Base-by-base conservation (phyloP, 768 basidiomycete species). In the Rhodosporidiobolus odoratus region DNA sequence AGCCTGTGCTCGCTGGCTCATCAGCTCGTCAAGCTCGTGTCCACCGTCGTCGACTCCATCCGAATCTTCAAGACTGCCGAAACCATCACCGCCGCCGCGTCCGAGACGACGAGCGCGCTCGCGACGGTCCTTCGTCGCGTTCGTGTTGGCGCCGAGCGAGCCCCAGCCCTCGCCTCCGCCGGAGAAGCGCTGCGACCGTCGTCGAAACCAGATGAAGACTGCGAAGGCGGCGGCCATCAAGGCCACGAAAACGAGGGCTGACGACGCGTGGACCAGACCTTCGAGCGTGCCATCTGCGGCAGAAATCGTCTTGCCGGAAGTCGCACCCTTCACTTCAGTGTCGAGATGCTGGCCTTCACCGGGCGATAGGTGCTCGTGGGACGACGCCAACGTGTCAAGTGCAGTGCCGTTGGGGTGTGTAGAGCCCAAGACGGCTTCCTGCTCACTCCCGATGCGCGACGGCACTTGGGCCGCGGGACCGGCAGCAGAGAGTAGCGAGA, bases 391-490 rank as follows among this genome's bases (percentile, higher is more conserved):
- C 23, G 23, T 2, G 45, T 72, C 60, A n/a, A 76, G 41, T 3
- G 76, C 73, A 5, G 75, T 75, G 4, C 76, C 77, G 61, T 78
- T 76, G 25, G 73, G 73, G 30, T 65, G 68, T 30, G 76, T 77
- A 52, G 69, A 66, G 23, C 73, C 74, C 19, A 76, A 66, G 17
- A 76, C 75, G 0, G 72, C 65, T 76, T 92, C 90, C n/a, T 80
- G 80, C 41, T 85, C 82, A 50, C 83, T 83, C 19, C 94, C 96
- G 35, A 99, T 83, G 47, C 85, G 86, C 69, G 89, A 91, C 21
- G 91, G 88, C 66, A 94, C 89, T 61, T 81, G 83, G 4, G 91
- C 92, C 0, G 91, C 87, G 40, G 89, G 88, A 32, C 89, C 92
- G 3, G 87, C 82, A 66, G 97, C 84, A 3, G 86, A 84, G 34